Evolutionary conservation across 345 rosid genomes (phyloP).

Genomic region (Eucalyptus curtisii): DNA sequence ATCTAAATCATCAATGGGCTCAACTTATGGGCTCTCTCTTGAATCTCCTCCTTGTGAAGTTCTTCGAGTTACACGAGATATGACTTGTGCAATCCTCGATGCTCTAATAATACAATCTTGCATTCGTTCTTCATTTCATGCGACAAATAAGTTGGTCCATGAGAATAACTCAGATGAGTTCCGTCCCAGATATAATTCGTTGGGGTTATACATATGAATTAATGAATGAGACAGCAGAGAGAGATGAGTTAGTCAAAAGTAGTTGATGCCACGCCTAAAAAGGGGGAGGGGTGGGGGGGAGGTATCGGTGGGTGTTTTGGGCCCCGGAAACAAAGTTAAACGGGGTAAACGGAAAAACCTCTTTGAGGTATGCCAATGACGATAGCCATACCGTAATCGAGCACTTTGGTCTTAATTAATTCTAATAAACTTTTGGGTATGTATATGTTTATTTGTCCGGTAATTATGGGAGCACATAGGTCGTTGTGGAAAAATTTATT

Average conservation of each 20-base stretch:
- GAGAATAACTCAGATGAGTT: not conserved
- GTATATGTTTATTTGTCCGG: not conserved
- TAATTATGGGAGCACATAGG: not conserved
- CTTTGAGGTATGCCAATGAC: not conserved
- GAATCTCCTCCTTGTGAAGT: not conserved
- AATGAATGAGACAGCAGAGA: not conserved
- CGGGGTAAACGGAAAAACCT: not conserved
- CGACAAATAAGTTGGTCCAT: not conserved
- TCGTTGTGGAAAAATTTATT: not conserved
- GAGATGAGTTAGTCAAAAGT: not conserved
- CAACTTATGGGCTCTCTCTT: not conserved
- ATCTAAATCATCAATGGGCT: not conserved
- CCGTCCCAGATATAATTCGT: not conserved
- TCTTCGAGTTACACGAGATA: not conserved
- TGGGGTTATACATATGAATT: not conserved
- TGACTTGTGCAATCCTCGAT: not conserved
- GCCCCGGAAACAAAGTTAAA: not conserved
- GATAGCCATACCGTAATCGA: not conserved
- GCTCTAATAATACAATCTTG: not conserved
- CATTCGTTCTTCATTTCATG: not conserved
- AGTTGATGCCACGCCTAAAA: not conserved
- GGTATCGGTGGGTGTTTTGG: not conserved
- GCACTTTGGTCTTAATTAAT: not conserved
- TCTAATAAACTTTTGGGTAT: not conserved
- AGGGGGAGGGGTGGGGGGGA: not conserved